Conservation (phyloP, 495 filamentous ascomycete genomes). For the Neurospora sp. region DNA sequence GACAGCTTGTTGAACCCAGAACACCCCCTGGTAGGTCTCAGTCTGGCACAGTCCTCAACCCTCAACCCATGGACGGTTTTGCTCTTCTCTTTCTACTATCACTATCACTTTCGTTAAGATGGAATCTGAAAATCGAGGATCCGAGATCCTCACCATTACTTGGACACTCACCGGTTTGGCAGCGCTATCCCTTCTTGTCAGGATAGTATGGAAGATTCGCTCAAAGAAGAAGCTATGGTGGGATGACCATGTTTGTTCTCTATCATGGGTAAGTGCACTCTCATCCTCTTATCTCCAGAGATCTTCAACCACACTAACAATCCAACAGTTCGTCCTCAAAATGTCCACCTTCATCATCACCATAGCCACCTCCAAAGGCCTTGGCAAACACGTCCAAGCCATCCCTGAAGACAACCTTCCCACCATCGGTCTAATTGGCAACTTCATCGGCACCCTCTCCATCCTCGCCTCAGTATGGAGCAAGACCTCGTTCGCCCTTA, state of each 20-base stretch:
- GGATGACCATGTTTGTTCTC: conserved; percentile 25
- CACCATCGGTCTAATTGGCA: conserved; percentile 12
- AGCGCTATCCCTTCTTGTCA: conserved; percentile 17
- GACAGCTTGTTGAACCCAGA: not conserved
- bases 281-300: not conserved
- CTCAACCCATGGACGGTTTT: not conserved
- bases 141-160: conserved; percentile 10
- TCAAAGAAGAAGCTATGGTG: conserved; percentile 22
- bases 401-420: conserved; percentile 12
- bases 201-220: conserved; percentile 23
- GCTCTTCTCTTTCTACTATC: not conserved
- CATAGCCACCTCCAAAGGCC: conserved; percentile 12
- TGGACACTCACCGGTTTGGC: conserved; percentile 19
- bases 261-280: conserved; percentile 21
- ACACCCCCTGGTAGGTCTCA: not conserved
- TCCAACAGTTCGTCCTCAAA: conserved; percentile 13
- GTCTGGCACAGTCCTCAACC: not conserved
- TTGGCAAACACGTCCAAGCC: conserved; percentile 18
- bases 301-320: not conserved
- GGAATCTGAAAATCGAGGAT: conserved; percentile 11
- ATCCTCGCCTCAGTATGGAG: conserved; percentile 24
- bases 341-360: conserved; percentile 11
- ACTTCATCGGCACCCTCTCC: conserved; percentile 18
- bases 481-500: conserved; percentile 29
- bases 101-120: not conserved